Base-by-base conservation (phyloP, 164 flowering plant species). In the Saururus chinensis region DNA sequence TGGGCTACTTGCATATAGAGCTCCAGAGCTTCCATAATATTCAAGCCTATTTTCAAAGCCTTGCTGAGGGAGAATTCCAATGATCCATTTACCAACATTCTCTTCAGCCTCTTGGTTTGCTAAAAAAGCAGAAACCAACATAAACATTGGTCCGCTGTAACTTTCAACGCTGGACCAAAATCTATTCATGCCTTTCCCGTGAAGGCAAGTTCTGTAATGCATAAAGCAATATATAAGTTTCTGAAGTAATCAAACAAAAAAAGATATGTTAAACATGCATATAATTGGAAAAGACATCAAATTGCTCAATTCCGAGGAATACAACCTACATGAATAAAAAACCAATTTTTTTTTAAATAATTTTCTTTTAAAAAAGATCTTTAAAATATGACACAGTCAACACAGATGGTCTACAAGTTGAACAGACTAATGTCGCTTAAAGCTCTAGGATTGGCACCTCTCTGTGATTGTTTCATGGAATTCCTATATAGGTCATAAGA, bases 91-190 rank as follows among this genome's bases (percentile, higher is more conserved):
- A 60, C 68, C 73, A 59, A 22, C 68, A 56, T 51, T 19, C 40
- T 63, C 55, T 45, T 68, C 69, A 66, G 41, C 63, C 51, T 75
- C 83, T 53, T 56, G 59, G 66, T 70, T 76, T 65, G 55, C 70
- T 20, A 80, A 79, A 78, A 57, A 69, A n/a, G 82, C 95, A 64
- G 86, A 76, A 49, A 93, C 62, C 70, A 93, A 68, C 57, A 90
- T 56, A 22, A 93, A 73, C 69, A 80, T 45, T 37, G 93, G 85
- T 48, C 88, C 99, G 70, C 68, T 74, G 66, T 93, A 93, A 66
- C 99, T 96, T 68, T 88, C 91, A 68, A 84, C 65, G 26, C 81
- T 81, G 62, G 96, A 82, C 97, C 97, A 88, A 68, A 93, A 85
- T 74, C 99, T 81, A 74, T 80, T 93, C 77, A 93, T 59, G 19